Percentiles rank a stretch among this genome's conserved stretches.
Conservation (phyloP, 2,329 filamentous ascomycete genomes). For the Ophiocordyceps polyrhachis-furcata region DNA sequence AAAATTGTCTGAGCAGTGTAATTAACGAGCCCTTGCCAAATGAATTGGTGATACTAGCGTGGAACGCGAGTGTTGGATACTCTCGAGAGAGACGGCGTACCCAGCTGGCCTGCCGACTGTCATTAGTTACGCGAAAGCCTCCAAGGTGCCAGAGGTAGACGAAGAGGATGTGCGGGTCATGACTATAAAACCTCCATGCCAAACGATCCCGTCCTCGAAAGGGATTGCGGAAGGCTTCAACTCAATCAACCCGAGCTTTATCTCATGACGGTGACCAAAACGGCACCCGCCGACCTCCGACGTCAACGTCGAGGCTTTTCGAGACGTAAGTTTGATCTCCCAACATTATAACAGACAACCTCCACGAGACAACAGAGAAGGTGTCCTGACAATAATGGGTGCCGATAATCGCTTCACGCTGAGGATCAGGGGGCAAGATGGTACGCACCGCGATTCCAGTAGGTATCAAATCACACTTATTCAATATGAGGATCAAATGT, state of each 20-base stretch:
- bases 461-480: constrained; percentile 60
- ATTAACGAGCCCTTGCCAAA: constrained; percentile 95
- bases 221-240: constrained; percentile 72
- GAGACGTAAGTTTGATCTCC: constrained; percentile 54
- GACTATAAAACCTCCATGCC: constrained; percentile 83
- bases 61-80: constrained; percentile 85
- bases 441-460: constrained; percentile 70
- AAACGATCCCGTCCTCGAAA: constrained; percentile 27
- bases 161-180: constrained; percentile 57
- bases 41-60: constrained; percentile 84
- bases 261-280: constrained; percentile 74
- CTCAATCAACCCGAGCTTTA: constrained; percentile 78
- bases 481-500: constrained; percentile 43
- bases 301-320: constrained; percentile 14
- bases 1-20: constrained; percentile 81
- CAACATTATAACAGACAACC: constrained; percentile 98
- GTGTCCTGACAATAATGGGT: constrained; percentile 79
- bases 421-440: not conserved
- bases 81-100: constrained; percentile 76
- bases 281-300: constrained; percentile 55
- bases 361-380: constrained; percentile 51
- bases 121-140: not conserved
- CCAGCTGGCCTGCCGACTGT: constrained; percentile 58
- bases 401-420: not conserved
- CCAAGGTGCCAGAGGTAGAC: not conserved